Evolutionary conservation across 177 flowering plant genomes (phyloP), one percentile per base, ranked within the genome.

Genomic region (Tripterygium wilfordii): DNA sequence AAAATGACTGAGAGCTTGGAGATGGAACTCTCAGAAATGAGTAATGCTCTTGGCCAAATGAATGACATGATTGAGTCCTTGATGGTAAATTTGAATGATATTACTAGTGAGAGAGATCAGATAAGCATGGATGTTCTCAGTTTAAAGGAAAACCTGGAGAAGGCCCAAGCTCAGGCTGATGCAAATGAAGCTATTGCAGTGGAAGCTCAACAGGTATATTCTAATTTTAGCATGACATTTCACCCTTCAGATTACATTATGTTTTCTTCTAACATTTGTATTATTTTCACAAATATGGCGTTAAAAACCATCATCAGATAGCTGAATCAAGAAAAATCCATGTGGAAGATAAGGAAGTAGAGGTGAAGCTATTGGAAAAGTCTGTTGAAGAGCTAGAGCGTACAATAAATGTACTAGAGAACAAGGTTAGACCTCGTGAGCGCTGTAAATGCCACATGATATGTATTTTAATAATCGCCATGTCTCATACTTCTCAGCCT

Each of bases 341-440:
- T 61, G 86, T 81, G 24, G 88, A 77, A 55, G 92, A 83, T 18
- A 90, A 80, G 65, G 96, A 90, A 62, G 85, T 77, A 52, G 97
- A 90, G 63, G 88, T 85, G 58, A 81, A 68, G 63, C 80, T 94
- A 38, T 49, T 90, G 35, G 99, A 90, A 62, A 79, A 65, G 49
- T 94, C 99, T 48, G 84, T 94, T 42, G 89, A 90, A 72, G 97
- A 94, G 73, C 73, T 94, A 32, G 99, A 90, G 62, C 54, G 69
- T 56, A 94, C 96, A 8, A 51, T 94, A 22, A 72, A 83, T 66
- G 95, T 79, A 35, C 63, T 94, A 51, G 95, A 94, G 65, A 80
- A 80, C 67, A 78, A 94, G 90, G 99, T 90, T 41, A 53, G 57
- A 36, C 28, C 31, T 39, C 10, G n/a, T 55, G 3, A 17, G 8